phyloP scores from a whole-genome alignment of 345 rosid species.

The Salix caprea region DNA sequence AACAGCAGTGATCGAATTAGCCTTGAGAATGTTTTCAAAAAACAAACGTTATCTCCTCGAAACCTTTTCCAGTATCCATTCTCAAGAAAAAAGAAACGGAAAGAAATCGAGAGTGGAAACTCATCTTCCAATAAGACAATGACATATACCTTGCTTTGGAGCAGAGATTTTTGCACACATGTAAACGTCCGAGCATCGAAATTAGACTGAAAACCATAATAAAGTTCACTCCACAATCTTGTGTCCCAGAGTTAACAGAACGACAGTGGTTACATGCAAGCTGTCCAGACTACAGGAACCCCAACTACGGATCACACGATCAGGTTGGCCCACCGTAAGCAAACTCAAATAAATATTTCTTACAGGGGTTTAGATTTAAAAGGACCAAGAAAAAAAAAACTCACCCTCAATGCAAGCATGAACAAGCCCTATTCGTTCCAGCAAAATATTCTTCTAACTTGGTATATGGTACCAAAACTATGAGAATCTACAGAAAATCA shows the following conservation, averaged over 20 bases:
- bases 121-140: not conserved
- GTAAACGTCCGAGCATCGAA: not conserved
- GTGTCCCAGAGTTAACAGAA: not conserved
- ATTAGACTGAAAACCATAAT: not conserved
- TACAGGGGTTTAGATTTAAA: not conserved
- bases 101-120: not conserved
- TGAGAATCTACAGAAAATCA: not conserved
- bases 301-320: not conserved
- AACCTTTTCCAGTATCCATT: no score
- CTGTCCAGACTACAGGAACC: not conserved
- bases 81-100: not conserved
- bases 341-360: not conserved
- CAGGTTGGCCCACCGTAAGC: not conserved
- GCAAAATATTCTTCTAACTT: not conserved
- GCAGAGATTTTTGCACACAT: not conserved
- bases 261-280: not conserved
- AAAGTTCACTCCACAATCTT: not conserved
- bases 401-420: not conserved
- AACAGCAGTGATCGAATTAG: no score
- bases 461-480: not conserved
- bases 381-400: no score
- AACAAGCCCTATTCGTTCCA: constrained; percentile 2
- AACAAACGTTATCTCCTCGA: no score
- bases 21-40: no score
- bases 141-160: not conserved